These are phyloP conservation scores for Anastatica hierochuntica DNA, from an alignment of 345 rosid genomes.

Conservation along the genomic window DNA sequence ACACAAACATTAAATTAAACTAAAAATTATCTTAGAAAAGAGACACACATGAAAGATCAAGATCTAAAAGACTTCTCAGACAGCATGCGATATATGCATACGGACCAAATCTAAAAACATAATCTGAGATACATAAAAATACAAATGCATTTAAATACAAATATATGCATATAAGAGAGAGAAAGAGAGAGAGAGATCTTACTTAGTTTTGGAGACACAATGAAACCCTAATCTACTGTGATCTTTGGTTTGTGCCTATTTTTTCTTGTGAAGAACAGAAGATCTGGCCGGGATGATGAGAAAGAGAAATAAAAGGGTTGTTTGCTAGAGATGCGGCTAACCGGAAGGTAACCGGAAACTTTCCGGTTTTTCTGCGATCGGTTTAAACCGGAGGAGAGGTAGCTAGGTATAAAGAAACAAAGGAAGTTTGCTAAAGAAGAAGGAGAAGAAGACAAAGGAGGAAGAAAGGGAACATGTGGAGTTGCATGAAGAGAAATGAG, in stretches of 20 bases:
- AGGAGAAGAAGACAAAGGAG: slow-evolving; percentile 6
- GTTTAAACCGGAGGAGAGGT: not conserved
- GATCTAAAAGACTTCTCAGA: slow-evolving; percentile 11
- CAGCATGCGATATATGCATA: slow-evolving; percentile 19
- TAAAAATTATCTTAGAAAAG: not conserved
- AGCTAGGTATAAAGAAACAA: slow-evolving; percentile 5
- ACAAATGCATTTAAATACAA: not conserved
- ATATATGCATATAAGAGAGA: not conserved
- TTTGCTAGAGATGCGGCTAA: not conserved
- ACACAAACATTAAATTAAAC: slow-evolving; percentile 1
- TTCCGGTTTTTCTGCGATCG: not conserved
- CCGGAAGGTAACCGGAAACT: not conserved
- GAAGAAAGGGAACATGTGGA: slow-evolving; percentile 23
- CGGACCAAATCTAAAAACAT: slow-evolving; percentile 4
- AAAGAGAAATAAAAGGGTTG: not conserved
- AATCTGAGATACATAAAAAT: not conserved
- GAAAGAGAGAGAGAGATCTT: slow-evolving; percentile 11
- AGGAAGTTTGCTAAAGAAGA: slow-evolving; percentile 12
- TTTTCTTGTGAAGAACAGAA: slow-evolving; percentile 4
- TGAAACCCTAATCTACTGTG: slow-evolving; percentile 23
- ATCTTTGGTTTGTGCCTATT: not conserved
- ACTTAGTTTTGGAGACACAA: slow-evolving; percentile 9
- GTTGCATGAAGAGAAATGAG: slow-evolving; percentile 36
- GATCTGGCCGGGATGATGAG: not conserved
- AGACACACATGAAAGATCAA: not conserved